phyloP scores from a whole-genome alignment of 371 early-diverging fungal genomes.

The Mitosporidium daphniae region DNA sequence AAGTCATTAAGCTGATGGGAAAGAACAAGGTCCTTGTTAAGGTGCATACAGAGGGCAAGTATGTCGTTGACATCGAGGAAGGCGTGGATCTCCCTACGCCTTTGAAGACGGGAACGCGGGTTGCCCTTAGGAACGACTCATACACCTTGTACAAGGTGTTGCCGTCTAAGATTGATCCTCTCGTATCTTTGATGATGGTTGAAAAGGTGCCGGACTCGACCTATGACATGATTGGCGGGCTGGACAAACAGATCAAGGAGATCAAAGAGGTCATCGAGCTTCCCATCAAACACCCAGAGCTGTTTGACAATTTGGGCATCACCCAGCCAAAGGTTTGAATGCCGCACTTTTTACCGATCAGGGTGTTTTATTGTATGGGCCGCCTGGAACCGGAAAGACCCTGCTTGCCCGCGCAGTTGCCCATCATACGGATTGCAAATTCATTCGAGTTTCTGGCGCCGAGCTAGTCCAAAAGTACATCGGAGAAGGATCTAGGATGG shows the following conservation, averaged over 20 bases:
- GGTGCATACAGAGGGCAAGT: constrained; percentile 93
- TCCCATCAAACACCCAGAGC: constrained; percentile 92
- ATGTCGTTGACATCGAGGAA: constrained; percentile 65
- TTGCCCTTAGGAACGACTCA: constrained; percentile 75
- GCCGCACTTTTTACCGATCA: constrained; percentile 95
- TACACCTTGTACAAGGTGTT: constrained; percentile 48
- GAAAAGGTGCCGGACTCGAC: constrained; percentile 98
- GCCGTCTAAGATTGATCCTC: constrained; percentile 71
- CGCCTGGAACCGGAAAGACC: constrained; percentile 38
- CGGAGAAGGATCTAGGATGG: constrained; percentile 96
- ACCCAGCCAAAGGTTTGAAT: constrained; percentile 96
- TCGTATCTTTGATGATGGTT: constrained; percentile 89
- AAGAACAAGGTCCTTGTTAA: constrained; percentile 92
- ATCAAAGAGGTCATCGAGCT: constrained; percentile 96
- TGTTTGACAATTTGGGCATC: constrained; percentile 94
- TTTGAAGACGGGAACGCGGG: constrained; percentile 71
- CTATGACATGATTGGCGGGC: constrained; percentile 96
- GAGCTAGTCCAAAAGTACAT: constrained; percentile 99
- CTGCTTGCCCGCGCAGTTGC: constrained; percentile 95
- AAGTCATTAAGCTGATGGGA: constrained; percentile 94
- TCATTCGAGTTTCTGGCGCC: constrained; percentile 91
- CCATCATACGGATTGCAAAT: constrained; percentile 95
- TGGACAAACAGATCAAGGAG: constrained; percentile 96
- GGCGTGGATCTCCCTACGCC: constrained; percentile 44
- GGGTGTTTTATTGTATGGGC: constrained; percentile 18